phyloP scores from a whole-genome alignment of 441 rosid genomes.

The Codiaeum variegatum region DNA sequence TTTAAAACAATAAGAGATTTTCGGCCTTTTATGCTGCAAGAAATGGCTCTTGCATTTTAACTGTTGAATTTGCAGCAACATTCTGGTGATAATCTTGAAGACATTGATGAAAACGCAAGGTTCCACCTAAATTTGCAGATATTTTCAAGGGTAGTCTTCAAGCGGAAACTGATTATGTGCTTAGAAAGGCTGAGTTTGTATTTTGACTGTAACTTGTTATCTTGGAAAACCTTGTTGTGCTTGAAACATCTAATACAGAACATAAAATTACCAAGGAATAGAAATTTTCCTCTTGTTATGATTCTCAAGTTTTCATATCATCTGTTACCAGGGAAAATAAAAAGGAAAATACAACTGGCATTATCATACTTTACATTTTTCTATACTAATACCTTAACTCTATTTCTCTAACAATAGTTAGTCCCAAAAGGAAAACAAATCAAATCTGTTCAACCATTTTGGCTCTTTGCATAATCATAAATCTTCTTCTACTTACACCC shows the following conservation, averaged over 20 bases:
- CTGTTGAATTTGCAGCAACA: not conserved
- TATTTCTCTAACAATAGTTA: no score
- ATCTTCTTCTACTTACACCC: conserved; percentile 41
- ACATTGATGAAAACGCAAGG: not conserved
- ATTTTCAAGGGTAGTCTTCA: not conserved
- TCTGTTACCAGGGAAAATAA: no score
- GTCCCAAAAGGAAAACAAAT: not conserved
- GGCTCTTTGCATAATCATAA: conserved; percentile 46
- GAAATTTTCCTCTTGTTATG: no score
- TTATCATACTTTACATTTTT: no score
- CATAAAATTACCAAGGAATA: no score
- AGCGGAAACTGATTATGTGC: not conserved
- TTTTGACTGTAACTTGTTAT: not conserved
- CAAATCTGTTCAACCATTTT: conserved; percentile 27
- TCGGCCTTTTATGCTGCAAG: not conserved
- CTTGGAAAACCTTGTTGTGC: not conserved
- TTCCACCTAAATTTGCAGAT: not conserved
- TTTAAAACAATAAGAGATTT: not conserved
- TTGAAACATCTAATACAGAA: no score
- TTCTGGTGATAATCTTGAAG: not conserved
- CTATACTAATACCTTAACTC: no score
- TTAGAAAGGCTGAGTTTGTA: not conserved
- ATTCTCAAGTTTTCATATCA: no score
- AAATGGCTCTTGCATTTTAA: not conserved
- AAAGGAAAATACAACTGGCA: no score